Percentiles rank a stretch among this genome's conserved stretches.
These are phyloP conservation scores for Populus simonii DNA, from an alignment of 345 rosid genomes.

Conservation along the genomic window DNA sequence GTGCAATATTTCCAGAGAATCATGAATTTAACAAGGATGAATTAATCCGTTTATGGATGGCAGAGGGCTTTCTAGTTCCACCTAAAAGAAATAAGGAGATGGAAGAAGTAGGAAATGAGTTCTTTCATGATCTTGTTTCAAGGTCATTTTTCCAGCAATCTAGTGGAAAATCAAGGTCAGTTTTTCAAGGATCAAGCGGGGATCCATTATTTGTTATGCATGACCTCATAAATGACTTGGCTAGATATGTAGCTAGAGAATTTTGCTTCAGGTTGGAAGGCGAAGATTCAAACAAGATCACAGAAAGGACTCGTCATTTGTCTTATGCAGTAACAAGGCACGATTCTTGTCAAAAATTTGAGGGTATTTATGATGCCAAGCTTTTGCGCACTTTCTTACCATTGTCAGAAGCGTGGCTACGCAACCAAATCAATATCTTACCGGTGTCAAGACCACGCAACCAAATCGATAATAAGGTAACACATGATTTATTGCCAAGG, in stretches of 20 bases:
- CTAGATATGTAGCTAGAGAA: constrained; percentile 28
- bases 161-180: background rate
- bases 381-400: constrained; percentile 36
- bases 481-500: constrained; percentile 19
- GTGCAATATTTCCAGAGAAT: background rate
- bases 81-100: background rate
- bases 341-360: constrained; percentile 18
- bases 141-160: constrained; percentile 1
- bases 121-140: background rate
- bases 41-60: constrained; percentile 2
- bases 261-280: constrained; percentile 27
- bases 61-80: background rate
- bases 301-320: constrained; percentile 30
- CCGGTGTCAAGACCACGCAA: constrained; percentile 1
- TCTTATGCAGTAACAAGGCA: constrained; percentile 18
- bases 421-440: background rate
- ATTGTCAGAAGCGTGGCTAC: constrained; percentile 15
- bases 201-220: constrained; percentile 28
- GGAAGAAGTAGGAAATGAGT: constrained; percentile 2
- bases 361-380: constrained; percentile 28
- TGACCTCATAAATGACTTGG: constrained; percentile 35
- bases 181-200: background rate
- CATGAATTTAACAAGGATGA: background rate
- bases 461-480: background rate
- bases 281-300: constrained; percentile 7